A percentile compares a stretch with the other conserved stretches of the same genome.
phyloP scores from a whole-genome alignment of 257 asterid genomes.

The Ligustrum vulgare region DNA sequence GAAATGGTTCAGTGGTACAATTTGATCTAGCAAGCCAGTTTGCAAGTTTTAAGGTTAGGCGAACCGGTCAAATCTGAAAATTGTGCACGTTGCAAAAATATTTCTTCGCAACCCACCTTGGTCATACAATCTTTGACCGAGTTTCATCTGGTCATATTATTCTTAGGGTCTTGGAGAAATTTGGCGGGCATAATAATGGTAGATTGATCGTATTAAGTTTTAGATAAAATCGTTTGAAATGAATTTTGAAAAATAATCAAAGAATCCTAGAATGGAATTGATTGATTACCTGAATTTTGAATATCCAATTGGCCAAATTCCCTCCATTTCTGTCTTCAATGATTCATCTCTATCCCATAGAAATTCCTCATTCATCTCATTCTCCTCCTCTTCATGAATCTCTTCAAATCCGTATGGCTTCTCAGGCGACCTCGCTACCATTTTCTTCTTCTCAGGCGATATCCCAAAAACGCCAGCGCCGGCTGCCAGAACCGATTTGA shows the following conservation, averaged over 20 bases:
- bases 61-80: background rate
- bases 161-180: too few relatives aligned
- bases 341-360: conserved; percentile 66
- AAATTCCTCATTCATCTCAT: conserved; percentile 58
- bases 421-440: conserved; percentile 50
- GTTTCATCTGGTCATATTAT: too few relatives aligned
- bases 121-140: too few relatives aligned
- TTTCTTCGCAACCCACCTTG: background rate
- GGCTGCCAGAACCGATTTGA: conserved; percentile 41
- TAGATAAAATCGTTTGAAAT: too few relatives aligned
- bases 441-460: conserved; percentile 49
- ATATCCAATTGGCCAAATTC: conserved; percentile 73
- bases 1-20: too few relatives aligned
- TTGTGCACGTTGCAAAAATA: background rate
- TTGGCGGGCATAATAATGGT: too few relatives aligned
- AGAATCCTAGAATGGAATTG: background rate
- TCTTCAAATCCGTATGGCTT: conserved; percentile 76
- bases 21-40: too few relatives aligned
- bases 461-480: conserved; percentile 58
- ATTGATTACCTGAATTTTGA: conserved; percentile 73
- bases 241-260: too few relatives aligned
- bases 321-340: conserved; percentile 64
- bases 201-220: too few relatives aligned
- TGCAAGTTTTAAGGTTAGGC: background rate
- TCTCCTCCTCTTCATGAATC: conserved; percentile 55